Percentiles rank a stretch among this genome's conserved stretches.
phyloP scores from a whole-genome alignment of 257 asterid species.

The Leptodermis oblonga region DNA sequence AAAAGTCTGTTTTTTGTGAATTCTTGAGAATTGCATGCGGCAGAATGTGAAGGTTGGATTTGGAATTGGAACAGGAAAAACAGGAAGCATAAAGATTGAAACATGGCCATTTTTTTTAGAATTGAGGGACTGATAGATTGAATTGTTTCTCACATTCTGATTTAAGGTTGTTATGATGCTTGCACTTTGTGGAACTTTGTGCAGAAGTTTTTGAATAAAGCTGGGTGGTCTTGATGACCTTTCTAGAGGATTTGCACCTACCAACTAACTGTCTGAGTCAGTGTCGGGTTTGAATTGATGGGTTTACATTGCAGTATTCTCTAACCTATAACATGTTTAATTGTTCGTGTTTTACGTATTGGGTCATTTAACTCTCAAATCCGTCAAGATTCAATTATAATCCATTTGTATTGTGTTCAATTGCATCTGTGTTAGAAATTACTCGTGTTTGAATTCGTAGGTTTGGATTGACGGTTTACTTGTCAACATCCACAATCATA shows the following conservation, averaged over 20 bases:
- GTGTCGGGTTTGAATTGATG: too few species aligned
- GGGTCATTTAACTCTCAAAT: too few species aligned
- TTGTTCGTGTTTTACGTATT: too few species aligned
- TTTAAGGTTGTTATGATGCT: not conserved
- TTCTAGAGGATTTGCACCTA: slow-evolving; percentile 2
- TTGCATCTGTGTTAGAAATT: too few species aligned
- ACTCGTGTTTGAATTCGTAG: too few species aligned
- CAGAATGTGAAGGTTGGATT: slow-evolving; percentile 40
- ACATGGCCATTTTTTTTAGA: slow-evolving; percentile 4
- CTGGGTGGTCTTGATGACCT: not conserved
- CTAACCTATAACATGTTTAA: too few species aligned
- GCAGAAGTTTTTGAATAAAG: slow-evolving; percentile 7
- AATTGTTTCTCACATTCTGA: not conserved
- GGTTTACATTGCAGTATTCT: too few species aligned
- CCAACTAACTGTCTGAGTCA: too few species aligned
- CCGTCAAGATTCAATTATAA: too few species aligned
- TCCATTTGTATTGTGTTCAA: too few species aligned
- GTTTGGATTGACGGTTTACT: too few species aligned
- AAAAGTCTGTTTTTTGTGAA: slow-evolving; percentile 46
- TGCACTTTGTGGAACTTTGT: slow-evolving; percentile 11
- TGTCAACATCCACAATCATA: too few species aligned
- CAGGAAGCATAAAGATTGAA: not conserved
- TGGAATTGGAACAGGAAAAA: slow-evolving; percentile 22
- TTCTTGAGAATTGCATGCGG: slow-evolving; percentile 55
- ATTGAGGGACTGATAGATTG: not conserved